Evolutionary conservation across 306 rosid genomes (phyloP).

Genomic region (Fagus sylvatica): DNA sequence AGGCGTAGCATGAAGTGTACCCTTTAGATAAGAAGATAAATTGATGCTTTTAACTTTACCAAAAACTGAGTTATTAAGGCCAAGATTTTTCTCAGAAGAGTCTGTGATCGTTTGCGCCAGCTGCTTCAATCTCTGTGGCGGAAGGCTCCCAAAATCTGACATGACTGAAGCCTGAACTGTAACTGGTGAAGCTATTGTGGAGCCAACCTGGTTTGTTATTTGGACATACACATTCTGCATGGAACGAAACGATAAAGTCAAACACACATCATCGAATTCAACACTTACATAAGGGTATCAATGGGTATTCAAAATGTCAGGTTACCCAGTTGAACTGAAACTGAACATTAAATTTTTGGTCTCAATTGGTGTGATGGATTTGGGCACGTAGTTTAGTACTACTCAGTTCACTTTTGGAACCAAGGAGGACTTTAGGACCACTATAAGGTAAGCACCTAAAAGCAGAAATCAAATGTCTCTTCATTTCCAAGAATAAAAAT

Average conservation of each 20-base stretch:
- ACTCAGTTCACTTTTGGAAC: constrained; percentile 5
- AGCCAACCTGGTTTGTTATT: constrained; percentile 68
- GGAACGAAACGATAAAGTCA: constrained; percentile 8
- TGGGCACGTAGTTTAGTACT: neutral
- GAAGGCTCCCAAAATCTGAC: constrained; percentile 50
- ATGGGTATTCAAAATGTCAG: neutral
- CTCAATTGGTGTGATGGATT: neutral
- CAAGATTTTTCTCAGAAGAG: constrained; percentile 64
- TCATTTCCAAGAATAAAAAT: neutral
- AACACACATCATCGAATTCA: neutral
- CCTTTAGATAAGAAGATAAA: constrained; percentile 62
- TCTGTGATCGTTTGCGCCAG: constrained; percentile 60
- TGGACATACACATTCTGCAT: constrained; percentile 74
- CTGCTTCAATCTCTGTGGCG: constrained; percentile 68
- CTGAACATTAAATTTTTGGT: neutral
- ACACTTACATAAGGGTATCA: neutral
- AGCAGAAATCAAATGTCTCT: neutral
- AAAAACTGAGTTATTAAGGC: constrained; percentile 69
- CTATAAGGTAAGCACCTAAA: neutral
- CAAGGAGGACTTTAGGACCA: constrained; percentile 1
- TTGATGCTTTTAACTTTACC: constrained; percentile 75
- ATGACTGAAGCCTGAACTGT: constrained; percentile 70
- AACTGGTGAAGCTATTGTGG: constrained; percentile 55
- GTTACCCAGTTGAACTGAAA: neutral
- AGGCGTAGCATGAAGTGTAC: constrained; percentile 32